Evolutionary conservation across 1,284 basidiomycete genomes (phyloP).

Genomic region (Ganoderma meredithae): DNA sequence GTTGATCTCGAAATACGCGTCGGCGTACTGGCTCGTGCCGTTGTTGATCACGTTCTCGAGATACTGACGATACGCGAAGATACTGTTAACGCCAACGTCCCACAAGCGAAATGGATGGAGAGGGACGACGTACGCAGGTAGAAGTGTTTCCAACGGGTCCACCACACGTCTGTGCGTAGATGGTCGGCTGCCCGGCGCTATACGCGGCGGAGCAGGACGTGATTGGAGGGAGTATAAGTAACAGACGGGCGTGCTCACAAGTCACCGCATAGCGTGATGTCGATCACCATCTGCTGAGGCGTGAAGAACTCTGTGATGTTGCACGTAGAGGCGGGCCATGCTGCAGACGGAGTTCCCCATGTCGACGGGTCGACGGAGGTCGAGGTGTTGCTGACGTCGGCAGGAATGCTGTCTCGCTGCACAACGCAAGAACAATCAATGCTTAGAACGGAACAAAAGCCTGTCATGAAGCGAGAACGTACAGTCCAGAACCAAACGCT

Average conservation of each 20-base stretch:
- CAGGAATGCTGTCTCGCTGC: constrained; percentile 37
- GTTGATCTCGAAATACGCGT: constrained; percentile 60
- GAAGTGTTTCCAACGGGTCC: constrained; percentile 20
- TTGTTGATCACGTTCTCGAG: constrained; percentile 61
- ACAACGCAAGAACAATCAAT: constrained; percentile 35
- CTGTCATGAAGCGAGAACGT: constrained; percentile 31
- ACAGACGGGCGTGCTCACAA: constrained; percentile 41
- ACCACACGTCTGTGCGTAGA: constrained; percentile 51
- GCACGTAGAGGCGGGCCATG: constrained; percentile 56
- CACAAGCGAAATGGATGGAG: not conserved
- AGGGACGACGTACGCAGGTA: not conserved
- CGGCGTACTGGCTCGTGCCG: constrained; percentile 52
- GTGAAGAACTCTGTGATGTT: constrained; percentile 59
- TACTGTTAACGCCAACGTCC: not conserved
- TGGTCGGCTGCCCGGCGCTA: constrained; percentile 53
- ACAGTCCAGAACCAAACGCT: constrained; percentile 76
- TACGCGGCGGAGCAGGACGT: not conserved
- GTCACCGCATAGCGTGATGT: constrained; percentile 64
- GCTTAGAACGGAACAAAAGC: constrained; percentile 24
- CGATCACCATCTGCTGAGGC: constrained; percentile 59
- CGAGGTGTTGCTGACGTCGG: constrained; percentile 34
- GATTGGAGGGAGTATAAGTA: not conserved
- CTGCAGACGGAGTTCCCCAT: constrained; percentile 67
- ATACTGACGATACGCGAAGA: constrained; percentile 43
- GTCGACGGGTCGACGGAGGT: constrained; percentile 54